Percentiles rank a stretch among this genome's conserved stretches.
Conservation (phyloP, 768 basidiomycete species). For the Pholiota conissans region DNA sequence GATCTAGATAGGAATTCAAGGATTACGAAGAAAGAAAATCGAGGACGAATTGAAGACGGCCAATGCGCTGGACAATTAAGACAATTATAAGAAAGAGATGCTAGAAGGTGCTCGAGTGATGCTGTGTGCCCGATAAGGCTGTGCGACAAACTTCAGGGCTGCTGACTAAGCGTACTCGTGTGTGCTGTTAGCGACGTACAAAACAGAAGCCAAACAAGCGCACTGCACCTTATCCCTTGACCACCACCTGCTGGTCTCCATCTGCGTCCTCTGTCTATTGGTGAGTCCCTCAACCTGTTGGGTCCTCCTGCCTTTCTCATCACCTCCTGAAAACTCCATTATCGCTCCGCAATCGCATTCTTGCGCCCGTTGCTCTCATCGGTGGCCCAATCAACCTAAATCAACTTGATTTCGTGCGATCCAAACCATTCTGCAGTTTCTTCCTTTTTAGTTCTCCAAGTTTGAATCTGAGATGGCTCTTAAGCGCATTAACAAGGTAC, state of each 20-base stretch:
- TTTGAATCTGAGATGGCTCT: slow-evolving; percentile 71
- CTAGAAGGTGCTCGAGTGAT: neutral
- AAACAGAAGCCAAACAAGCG: slow-evolving; percentile 46
- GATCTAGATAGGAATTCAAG: neutral
- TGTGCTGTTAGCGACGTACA: slow-evolving; percentile 35
- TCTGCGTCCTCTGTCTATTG: slow-evolving; percentile 25
- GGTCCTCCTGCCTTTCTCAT: slow-evolving; percentile 16
- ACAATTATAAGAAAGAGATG: neutral
- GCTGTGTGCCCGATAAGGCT: neutral
- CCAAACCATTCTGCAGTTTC: slow-evolving; percentile 31
- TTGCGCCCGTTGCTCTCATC: slow-evolving; percentile 17
- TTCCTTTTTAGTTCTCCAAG: slow-evolving; percentile 27
- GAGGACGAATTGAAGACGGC: too few relatives aligned
- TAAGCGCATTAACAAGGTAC: slow-evolving; percentile 99
- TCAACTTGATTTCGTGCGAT: slow-evolving; percentile 46
- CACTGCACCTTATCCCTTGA: slow-evolving; percentile 46
- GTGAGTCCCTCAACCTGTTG: slow-evolving; percentile 28
- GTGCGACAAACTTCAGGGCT: slow-evolving; percentile 17
- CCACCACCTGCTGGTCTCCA: slow-evolving; percentile 43
- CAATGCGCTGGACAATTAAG: neutral
- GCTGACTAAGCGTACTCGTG: slow-evolving; percentile 39
- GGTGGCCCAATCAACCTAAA: slow-evolving; percentile 19
- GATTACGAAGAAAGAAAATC: too few relatives aligned
- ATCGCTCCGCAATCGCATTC: slow-evolving; percentile 35
- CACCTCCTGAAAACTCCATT: slow-evolving; percentile 14